Evolutionary conservation across 2,329 filamentous ascomycete species (phyloP).

Genomic region (Trichoderma sp.): DNA sequence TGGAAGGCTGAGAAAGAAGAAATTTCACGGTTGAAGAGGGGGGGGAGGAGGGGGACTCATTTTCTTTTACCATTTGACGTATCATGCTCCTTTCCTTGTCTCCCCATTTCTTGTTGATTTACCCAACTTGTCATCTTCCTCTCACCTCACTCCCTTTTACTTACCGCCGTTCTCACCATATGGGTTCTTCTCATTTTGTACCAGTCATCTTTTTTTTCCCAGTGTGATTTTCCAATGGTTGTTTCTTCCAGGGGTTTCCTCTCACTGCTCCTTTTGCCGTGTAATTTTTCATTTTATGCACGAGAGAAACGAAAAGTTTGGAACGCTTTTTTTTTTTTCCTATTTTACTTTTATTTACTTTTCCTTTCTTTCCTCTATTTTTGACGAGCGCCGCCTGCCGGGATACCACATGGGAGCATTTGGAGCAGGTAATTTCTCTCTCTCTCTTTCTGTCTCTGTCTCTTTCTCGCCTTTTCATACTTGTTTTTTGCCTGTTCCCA

Average conservation of each 20-base stretch:
- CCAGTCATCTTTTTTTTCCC: slow-evolving; percentile 21
- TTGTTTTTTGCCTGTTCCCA: slow-evolving; percentile 15
- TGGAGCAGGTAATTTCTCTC: slow-evolving; percentile 13
- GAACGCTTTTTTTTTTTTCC: slow-evolving; percentile 21
- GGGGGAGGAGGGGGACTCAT: neutral
- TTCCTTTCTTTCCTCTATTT: neutral
- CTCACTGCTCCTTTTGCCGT: slow-evolving; percentile 29
- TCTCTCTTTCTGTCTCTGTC: neutral
- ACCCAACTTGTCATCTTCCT: slow-evolving; percentile 11
- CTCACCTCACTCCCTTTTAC: slow-evolving; percentile 18
- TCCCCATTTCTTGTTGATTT: slow-evolving; percentile 21
- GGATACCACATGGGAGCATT: slow-evolving; percentile 31
- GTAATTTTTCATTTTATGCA: slow-evolving; percentile 26
- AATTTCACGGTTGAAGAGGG: slow-evolving; percentile 10
- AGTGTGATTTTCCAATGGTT: slow-evolving; percentile 23
- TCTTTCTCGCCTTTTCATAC: neutral
- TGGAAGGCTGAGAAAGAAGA: slow-evolving; percentile 24
- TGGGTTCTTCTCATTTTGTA: slow-evolving; percentile 25
- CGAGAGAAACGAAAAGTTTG: slow-evolving; percentile 27
- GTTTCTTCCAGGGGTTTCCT: slow-evolving; percentile 27
- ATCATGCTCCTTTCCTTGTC: slow-evolving; percentile 23
- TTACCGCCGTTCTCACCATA: slow-evolving; percentile 21
- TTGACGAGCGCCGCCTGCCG: slow-evolving; percentile 28
- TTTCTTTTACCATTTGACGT: slow-evolving; percentile 22
- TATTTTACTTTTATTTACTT: slow-evolving; percentile 20